phyloP scores from a whole-genome alignment of 1,284 basidiomycete genomes.

The Lignosus rhinocerotis region DNA sequence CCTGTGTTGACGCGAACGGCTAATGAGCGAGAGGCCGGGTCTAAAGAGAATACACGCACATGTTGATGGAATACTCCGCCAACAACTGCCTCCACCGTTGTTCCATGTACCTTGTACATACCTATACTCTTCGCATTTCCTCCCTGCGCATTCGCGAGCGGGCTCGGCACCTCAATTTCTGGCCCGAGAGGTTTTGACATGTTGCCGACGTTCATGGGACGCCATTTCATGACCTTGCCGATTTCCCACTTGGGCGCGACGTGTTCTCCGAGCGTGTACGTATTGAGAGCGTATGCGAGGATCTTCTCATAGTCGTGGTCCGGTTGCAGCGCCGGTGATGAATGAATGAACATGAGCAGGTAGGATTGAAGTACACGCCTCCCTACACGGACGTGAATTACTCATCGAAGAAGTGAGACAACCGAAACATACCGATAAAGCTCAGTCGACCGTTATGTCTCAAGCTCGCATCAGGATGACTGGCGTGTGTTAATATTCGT shows the following conservation, averaged over 20 bases:
- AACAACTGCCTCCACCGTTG: slow-evolving; percentile 72
- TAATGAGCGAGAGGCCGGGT: neutral
- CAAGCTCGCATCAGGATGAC: slow-evolving; percentile 60
- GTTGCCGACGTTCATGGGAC: slow-evolving; percentile 40
- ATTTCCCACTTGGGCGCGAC: slow-evolving; percentile 74
- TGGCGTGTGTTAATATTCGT: slow-evolving; percentile 73
- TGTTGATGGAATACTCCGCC: slow-evolving; percentile 79
- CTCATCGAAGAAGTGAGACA: neutral
- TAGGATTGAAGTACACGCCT: slow-evolving; percentile 75
- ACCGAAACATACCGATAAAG: slow-evolving; percentile 61
- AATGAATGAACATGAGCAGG: slow-evolving; percentile 68
- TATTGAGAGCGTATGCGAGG: slow-evolving; percentile 55
- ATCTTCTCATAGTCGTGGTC: slow-evolving; percentile 55
- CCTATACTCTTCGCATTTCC: slow-evolving; percentile 53
- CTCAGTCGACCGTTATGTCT: slow-evolving; percentile 71
- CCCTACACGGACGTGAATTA: slow-evolving; percentile 41
- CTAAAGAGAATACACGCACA: slow-evolving; percentile 45
- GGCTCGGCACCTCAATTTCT: slow-evolving; percentile 19
- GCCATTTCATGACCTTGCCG: slow-evolving; percentile 69
- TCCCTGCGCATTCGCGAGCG: slow-evolving; percentile 29
- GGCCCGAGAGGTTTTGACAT: slow-evolving; percentile 21
- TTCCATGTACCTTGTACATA: slow-evolving; percentile 75
- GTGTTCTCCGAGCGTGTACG: slow-evolving; percentile 68
- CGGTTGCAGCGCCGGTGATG: slow-evolving; percentile 48
- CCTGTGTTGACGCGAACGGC: slow-evolving; percentile 38